Evolutionary conservation across 2,329 filamentous ascomycete species (phyloP), one percentile per base, ranked within the genome.

Genomic region (Cryoendolithus antarcticus): DNA sequence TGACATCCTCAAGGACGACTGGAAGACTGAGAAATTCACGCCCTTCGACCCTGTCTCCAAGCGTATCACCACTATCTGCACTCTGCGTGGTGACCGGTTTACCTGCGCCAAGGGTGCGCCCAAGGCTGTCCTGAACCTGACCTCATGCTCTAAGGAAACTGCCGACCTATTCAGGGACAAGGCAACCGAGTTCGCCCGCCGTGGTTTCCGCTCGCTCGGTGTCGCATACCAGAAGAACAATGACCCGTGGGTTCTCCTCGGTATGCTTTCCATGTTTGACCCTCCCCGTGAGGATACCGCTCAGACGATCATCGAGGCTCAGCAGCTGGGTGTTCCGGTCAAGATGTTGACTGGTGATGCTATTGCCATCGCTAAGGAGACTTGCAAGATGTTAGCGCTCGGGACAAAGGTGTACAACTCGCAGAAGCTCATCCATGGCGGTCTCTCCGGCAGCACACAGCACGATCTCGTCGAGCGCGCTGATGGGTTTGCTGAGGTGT

Each of bases 341-440:
- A 85, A 85, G 75, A 85, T 85, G 80, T 68, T 85, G 62, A 85
- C 80, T 65, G 80, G 80, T 73, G 80, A 85, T 58, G 80, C 80
- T 48, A 81, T 84, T 52, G 80, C 80, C 53, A 85, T 85, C 49
- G 80, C 80, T 43, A 84, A 84, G 69, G 80, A 85, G 65, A 85
- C 80, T 50, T 85, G 80, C 74, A 82, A 83, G 69, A 84, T 84
- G 77, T 71, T 85, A 59, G 78, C 80, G 49, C 75, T 85, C 43
- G 79, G 79, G 52, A 84, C 80, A 59, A 84, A 84, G 70, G 80
- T 86, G 49, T 85, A 85, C 70, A 82, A 84, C 69, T 84, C 80
- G 44, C 76, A 81, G 58, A 80, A 78, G 65, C 73, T 86, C 49
- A 82, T 84, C 52, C 77, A 82, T 64, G 79, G 80, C 64, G 80